Evolutionary conservation across 352 stramenopile genomes (phyloP), one percentile per base, ranked within the genome.

Genomic region (Phytopythium montanum): DNA sequence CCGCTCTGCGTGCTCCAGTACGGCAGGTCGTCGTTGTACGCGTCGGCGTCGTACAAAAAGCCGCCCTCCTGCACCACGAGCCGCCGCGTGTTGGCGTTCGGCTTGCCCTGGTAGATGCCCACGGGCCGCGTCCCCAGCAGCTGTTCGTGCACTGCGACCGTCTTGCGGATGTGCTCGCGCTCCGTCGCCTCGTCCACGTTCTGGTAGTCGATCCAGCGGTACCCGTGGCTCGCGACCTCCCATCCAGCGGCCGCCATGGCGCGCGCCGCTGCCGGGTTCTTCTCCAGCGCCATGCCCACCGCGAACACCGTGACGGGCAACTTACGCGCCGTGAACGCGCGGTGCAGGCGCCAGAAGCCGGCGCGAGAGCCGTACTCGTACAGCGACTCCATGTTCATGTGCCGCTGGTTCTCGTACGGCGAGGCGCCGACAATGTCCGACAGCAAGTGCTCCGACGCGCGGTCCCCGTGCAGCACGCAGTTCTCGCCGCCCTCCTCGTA

Each of bases 401-500:
- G 73, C 44, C 88, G 80, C 60, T 93, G 67, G 9, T 79, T 84
- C 41, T 75, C 44, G 57, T 90, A 92, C 13, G 92, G 77, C 26
- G 65, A 19, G 5, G 87, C 88, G 26, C 87, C 91, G 33, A 97
- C 89, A 56, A 98, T 97, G 64, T 98, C 95, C 18, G 85, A 94
- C 36, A 98, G 76, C 36, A 98, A 69, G 66, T 97, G 84, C 76
- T 98, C 93, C 25, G 83, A 96, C 55, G 81, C 78, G 10, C 44
- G 53, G 68, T 98, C 93, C 3, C 92, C 92, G 66, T 98, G 85
- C 19, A 98, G 75, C 23, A 97, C 65, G 60, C 91, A 97, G 69
- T 92, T 98, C 68, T 99, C 95, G 39, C 92, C 92, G 42, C 95
- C 95, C 71, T 98, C 95, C 75, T 99, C 94, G 73, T 98, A 99